These are phyloP conservation scores for Telfairia occidentalis DNA, from an alignment of 331 rosid genomes.

Conservation along the genomic window DNA sequence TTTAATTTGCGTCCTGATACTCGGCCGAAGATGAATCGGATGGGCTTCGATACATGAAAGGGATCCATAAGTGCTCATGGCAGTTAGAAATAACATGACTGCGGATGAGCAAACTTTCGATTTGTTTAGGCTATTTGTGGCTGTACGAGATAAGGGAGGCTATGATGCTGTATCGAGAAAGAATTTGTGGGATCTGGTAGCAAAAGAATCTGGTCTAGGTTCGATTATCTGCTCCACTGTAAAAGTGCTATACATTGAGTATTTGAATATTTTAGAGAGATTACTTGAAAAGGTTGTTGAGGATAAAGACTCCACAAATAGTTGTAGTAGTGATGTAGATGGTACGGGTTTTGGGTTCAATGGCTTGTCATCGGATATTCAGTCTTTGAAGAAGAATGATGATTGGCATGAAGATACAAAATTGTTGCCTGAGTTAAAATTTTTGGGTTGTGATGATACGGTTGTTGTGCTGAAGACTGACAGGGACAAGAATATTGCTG, in stretches of 20 bases:
- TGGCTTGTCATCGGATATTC: conserved; percentile 17
- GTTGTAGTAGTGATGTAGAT: conserved; percentile 13
- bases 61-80: conserved; percentile 20
- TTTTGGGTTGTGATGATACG: neutral
- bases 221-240: conserved; percentile 27
- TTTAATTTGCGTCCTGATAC: conserved; percentile 1
- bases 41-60: conserved; percentile 10
- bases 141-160: conserved; percentile 68
- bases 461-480: conserved; percentile 1
- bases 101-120: conserved; percentile 17
- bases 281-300: conserved; percentile 27
- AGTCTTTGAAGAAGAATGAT: conserved; percentile 15
- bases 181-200: conserved; percentile 23
- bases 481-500: neutral
- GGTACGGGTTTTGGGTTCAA: conserved; percentile 11
- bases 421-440: neutral
- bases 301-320: conserved; percentile 21
- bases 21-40: neutral
- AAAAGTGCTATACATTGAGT: conserved; percentile 43
- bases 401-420: conserved; percentile 11
- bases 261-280: conserved; percentile 40
- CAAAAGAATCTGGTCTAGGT: conserved; percentile 44
- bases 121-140: conserved; percentile 46
- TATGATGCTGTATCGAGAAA: conserved; percentile 33
- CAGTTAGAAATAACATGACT: conserved; percentile 16